Conservation (phyloP, 179 eudicot genomes). For the Amaranthus tricolor region DNA sequence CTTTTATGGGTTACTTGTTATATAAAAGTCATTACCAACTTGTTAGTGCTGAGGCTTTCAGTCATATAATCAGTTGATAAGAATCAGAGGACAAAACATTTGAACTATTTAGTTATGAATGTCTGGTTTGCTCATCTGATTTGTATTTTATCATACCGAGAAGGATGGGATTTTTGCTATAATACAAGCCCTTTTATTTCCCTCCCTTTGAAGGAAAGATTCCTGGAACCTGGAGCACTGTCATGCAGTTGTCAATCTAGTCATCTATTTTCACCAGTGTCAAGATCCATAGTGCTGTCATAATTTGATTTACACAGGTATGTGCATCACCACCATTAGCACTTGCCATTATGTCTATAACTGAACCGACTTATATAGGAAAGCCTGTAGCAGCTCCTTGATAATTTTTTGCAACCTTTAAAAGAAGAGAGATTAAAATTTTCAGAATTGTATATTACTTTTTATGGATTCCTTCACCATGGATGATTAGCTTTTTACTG, state of each 20-base stretch:
- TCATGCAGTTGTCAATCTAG: not conserved
- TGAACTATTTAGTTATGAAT: not conserved
- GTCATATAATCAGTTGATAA: not conserved
- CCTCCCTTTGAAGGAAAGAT: not conserved
- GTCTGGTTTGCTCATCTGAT: not conserved
- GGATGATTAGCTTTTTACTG: not conserved
- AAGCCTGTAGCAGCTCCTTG: not conserved
- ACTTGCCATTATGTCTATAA: not conserved
- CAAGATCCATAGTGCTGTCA: not conserved
- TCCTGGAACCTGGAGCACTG: not conserved
- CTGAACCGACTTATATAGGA: not conserved
- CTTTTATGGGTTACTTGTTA: not conserved
- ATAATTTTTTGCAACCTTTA: not conserved
- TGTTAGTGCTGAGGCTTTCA: not conserved
- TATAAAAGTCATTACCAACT: not conserved
- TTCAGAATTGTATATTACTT: not conserved
- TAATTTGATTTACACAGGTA: not conserved
- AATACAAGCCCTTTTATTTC: not conserved
- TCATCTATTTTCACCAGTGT: not conserved
- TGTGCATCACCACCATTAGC: not conserved
- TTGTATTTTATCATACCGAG: not conserved
- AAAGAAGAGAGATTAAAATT: not conserved
- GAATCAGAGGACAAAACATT: not conserved
- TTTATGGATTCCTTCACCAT: not conserved
- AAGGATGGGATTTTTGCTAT: not conserved